phyloP scores from a whole-genome alignment of 176 grass and related monocot genomes.

The Phyllostachys edulis region DNA sequence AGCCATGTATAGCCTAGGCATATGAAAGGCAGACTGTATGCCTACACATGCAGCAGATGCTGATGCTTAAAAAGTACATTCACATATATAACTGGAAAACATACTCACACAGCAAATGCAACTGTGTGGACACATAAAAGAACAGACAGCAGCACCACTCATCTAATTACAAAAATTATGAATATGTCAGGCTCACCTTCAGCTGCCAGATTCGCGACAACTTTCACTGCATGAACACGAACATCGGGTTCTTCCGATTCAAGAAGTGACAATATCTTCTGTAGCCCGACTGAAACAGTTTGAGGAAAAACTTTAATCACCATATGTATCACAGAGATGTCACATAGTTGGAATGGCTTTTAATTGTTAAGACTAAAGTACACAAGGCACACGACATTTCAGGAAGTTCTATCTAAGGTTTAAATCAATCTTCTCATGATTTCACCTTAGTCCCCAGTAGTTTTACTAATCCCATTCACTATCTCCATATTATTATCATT shows the following conservation, averaged over 20 bases:
- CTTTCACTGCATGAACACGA: slow-evolving; percentile 97
- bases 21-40: not conserved
- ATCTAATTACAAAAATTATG: not conserved
- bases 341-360: not conserved
- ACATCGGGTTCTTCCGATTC: slow-evolving; percentile 98
- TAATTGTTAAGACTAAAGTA: not conserved
- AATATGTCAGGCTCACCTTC: slow-evolving; percentile 64
- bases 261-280: slow-evolving; percentile 98
- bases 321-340: not conserved
- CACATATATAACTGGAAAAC: not conserved
- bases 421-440: slow-evolving; percentile 9
- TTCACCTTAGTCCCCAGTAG: not conserved
- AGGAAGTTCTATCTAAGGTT: not conserved
- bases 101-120: slow-evolving; percentile 6
- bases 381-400: not conserved
- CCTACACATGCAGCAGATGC: not conserved
- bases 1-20: not conserved
- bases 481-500: not conserved
- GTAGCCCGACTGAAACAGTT: slow-evolving; percentile 75
- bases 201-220: slow-evolving; percentile 96
- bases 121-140: not conserved
- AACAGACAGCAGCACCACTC: not conserved
- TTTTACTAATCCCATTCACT: not conserved
- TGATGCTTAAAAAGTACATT: slow-evolving; percentile 32
- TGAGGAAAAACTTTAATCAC: slow-evolving; percentile 28